Base-by-base conservation (phyloP, 2,329 filamentous ascomycete species). In the Scytalidium sp. region DNA sequence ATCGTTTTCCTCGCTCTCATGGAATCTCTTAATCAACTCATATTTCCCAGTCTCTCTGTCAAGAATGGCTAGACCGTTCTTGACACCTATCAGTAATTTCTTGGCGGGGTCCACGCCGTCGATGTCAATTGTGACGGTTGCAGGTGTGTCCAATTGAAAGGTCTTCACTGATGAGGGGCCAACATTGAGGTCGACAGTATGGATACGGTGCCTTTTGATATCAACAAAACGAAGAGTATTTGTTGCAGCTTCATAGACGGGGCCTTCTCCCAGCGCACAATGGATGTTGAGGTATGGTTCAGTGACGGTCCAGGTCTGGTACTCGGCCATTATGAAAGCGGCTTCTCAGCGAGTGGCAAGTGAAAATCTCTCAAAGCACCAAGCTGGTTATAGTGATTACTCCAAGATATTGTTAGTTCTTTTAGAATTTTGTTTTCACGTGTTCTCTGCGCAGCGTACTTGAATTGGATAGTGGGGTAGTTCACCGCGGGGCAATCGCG, bases 51-150 rank as follows among this genome's bases (percentile, higher is more conserved):
- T 73, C 60, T 70, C 69, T 53, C 85, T 81, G 65, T 96, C 82
- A 58, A 93, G 77, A 46, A 89, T 75, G n/a, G 89, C 91, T 60
- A 89, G 81, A 52, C 91, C 91, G 65, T 85, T 80, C 73, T 96
- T 96, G 64, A 88, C 83, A 41, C 85, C 91, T 58, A 93, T 80
- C 50, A 90, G 73, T 66, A 96, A 85, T 63, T 84, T 81, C 45
- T 87, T 74, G 44, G 64, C 66, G 3, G 80, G 74, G 63, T 84
- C 78, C 56, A 83, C 79, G 57, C 77, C 75, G 53, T 82, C 77
- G 49, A 96, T 89, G 67, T 96, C 87, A 47, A 87, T 87, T 39
- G 92, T 96, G 42, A 90, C 85, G 20, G 79, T 81, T 49, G 79
- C 70, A 21, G 74, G 73, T 54, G 73, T 72, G 64, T 80, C 74